A percentile compares a stretch with the other conserved stretches of the same genome.
Conservation (phyloP, 768 basidiomycete species). For the Wakefieldia striispora region DNA sequence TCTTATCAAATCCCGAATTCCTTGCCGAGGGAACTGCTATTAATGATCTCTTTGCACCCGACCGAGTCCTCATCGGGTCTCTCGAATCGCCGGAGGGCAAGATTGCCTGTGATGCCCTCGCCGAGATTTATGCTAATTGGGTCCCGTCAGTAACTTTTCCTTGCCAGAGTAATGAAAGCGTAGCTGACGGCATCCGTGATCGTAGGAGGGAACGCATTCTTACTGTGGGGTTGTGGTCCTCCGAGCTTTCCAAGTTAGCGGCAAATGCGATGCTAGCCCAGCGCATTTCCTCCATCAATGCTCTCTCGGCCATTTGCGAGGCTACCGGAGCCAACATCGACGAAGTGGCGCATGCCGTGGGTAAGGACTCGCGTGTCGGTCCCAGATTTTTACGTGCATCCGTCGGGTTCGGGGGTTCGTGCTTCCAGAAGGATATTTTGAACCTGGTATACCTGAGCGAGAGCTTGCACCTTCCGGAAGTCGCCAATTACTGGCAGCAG, state of each 20-base stretch:
- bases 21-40: conserved; percentile 98
- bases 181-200: conserved; percentile 1
- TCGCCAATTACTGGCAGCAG: conserved; percentile 96
- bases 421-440: conserved; percentile 99
- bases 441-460: conserved; percentile 98
- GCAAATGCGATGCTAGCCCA: conserved; percentile 99
- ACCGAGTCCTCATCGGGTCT: conserved; percentile 96
- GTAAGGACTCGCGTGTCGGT: conserved; percentile 89
- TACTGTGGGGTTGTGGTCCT: conserved; percentile 97
- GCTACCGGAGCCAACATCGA: conserved; percentile 98
- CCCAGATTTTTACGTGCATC: conserved; percentile 94
- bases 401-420: conserved; percentile 96
- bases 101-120: conserved; percentile 72
- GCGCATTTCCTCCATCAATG: conserved; percentile 97
- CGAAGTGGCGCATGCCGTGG: conserved; percentile 93
- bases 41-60: conserved; percentile 79
- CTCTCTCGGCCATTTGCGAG: conserved; percentile 97
- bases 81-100: conserved; percentile 86
- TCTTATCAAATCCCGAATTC: conserved; percentile 99
- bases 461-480: conserved; percentile 91
- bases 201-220: conserved; percentile 72
- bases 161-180: neutral
- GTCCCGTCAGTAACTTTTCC: conserved; percentile 67
- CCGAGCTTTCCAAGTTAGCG: conserved; percentile 96
- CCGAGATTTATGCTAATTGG: conserved; percentile 93